Evolutionary conservation across 2,329 filamentous ascomycete genomes (phyloP).

Genomic region (Epichloe festucae): DNA sequence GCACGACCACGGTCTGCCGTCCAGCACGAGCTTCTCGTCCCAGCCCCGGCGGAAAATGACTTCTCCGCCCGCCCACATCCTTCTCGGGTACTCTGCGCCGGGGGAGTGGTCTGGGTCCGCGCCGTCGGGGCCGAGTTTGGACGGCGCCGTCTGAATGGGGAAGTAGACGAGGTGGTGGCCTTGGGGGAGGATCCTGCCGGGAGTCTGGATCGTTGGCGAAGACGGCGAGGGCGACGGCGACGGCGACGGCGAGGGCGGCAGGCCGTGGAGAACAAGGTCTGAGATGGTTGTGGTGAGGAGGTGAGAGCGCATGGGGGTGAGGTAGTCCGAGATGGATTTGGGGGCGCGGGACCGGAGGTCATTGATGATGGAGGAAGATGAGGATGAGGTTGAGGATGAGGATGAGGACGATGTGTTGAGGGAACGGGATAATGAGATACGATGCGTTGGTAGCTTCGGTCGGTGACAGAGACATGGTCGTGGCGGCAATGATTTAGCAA

Average conservation of each 20-base stretch:
- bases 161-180: constrained; percentile 85
- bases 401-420: neutral
- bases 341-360: constrained; percentile 3
- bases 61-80: constrained; percentile 82
- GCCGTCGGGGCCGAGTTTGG: constrained; percentile 62
- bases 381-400: neutral
- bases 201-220: constrained; percentile 10
- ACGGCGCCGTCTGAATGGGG: constrained; percentile 51
- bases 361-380: neutral
- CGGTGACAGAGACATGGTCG: neutral
- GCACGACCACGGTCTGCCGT: constrained; percentile 29
- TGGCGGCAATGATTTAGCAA: neutral
- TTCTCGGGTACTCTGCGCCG: constrained; percentile 54
- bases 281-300: constrained; percentile 51
- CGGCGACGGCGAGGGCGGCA: neutral
- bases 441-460: neutral
- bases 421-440: neutral
- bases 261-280: constrained; percentile 32
- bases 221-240: constrained; percentile 2
- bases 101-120: constrained; percentile 72
- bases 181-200: constrained; percentile 39
- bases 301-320: constrained; percentile 47
- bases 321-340: constrained; percentile 29
- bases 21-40: constrained; percentile 21
- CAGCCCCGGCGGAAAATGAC: constrained; percentile 38